Percentiles rank a stretch among this genome's conserved stretches.
These are phyloP conservation scores for Coniochaeta prunicola DNA, from an alignment of 2,329 filamentous ascomycete species.

Conservation along the genomic window DNA sequence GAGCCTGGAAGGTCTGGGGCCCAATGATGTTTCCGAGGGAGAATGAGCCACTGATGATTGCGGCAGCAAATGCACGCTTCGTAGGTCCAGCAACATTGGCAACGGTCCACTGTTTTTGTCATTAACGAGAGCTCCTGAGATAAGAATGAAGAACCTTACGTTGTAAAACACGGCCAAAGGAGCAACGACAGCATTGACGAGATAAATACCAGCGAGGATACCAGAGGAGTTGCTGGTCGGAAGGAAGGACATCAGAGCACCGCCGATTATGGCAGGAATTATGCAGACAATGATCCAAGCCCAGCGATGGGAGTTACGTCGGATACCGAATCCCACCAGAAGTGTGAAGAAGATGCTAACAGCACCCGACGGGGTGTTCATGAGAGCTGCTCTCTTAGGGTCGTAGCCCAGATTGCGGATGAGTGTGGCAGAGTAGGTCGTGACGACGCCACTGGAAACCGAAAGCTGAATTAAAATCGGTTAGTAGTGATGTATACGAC, in stretches of 20 bases:
- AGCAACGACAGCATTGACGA: conserved; percentile 41
- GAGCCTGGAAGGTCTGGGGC: conserved; percentile 46
- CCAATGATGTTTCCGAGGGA: conserved; percentile 50
- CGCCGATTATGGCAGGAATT: conserved; percentile 38
- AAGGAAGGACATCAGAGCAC: conserved; percentile 46
- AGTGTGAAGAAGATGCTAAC: conserved; percentile 46
- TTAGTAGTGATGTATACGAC: no score
- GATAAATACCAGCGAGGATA: conserved; percentile 40
- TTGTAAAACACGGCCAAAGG: conserved; percentile 38
- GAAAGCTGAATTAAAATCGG: conserved; percentile 25
- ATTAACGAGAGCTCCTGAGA: background rate
- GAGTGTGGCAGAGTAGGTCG: conserved; percentile 46
- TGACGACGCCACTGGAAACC: conserved; percentile 46
- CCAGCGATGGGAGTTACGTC: conserved; percentile 39
- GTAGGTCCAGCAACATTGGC: conserved; percentile 45
- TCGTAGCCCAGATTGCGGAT: conserved; percentile 40
- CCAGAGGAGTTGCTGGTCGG: conserved; percentile 36
- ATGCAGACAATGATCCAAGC: conserved; percentile 41
- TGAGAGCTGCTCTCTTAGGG: conserved; percentile 37
- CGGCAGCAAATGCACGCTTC: conserved; percentile 43
- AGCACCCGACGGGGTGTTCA: conserved; percentile 47
- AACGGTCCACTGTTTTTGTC: conserved; percentile 32
- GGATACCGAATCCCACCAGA: conserved; percentile 37
- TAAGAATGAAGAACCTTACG: conserved; percentile 17
- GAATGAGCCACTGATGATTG: conserved; percentile 41